A percentile compares a stretch with the other conserved stretches of the same genome.
These are phyloP conservation scores for Phytophthora ramorum DNA, from an alignment of 352 stramenopile species.

Conservation along the genomic window DNA sequence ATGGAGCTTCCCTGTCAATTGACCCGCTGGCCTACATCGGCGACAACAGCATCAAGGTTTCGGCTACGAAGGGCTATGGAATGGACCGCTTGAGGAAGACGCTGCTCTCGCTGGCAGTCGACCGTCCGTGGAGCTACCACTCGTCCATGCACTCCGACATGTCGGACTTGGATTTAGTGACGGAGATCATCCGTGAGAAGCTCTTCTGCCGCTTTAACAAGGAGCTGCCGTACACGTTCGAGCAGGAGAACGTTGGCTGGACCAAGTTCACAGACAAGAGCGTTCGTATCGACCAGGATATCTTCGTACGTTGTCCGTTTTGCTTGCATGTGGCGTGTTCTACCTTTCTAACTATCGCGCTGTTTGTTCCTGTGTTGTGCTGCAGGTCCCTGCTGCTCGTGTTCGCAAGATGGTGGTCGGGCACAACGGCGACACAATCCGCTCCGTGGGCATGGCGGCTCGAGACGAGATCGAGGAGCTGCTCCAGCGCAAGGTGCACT, in stretches of 20 bases:
- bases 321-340: not conserved
- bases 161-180: slow-evolving; percentile 85
- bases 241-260: slow-evolving; percentile 88
- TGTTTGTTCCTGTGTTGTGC: slow-evolving; percentile 2
- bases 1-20: slow-evolving; percentile 58
- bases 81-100: slow-evolving; percentile 73
- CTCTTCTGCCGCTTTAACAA: slow-evolving; percentile 90
- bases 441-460: slow-evolving; percentile 73
- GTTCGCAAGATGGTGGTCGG: slow-evolving; percentile 85
- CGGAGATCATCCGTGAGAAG: slow-evolving; percentile 90
- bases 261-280: slow-evolving; percentile 89
- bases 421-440: slow-evolving; percentile 79
- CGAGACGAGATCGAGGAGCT: slow-evolving; percentile 81
- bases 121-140: slow-evolving; percentile 86
- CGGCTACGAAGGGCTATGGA: slow-evolving; percentile 72
- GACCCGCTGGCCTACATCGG: slow-evolving; percentile 77
- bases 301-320: slow-evolving; percentile 70
- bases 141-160: slow-evolving; percentile 87
- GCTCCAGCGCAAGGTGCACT: slow-evolving; percentile 73
- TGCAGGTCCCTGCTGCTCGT: slow-evolving; percentile 72
- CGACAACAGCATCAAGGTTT: slow-evolving; percentile 81
- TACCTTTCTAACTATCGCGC: slow-evolving; percentile 1
- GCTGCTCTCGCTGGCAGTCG: slow-evolving; percentile 69
- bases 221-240: slow-evolving; percentile 84
- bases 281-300: slow-evolving; percentile 88